Evolutionary conservation across 495 filamentous ascomycete genomes (phyloP), one percentile per base, ranked within the genome.

Genomic region (Hypoxylon cercidicola): DNA sequence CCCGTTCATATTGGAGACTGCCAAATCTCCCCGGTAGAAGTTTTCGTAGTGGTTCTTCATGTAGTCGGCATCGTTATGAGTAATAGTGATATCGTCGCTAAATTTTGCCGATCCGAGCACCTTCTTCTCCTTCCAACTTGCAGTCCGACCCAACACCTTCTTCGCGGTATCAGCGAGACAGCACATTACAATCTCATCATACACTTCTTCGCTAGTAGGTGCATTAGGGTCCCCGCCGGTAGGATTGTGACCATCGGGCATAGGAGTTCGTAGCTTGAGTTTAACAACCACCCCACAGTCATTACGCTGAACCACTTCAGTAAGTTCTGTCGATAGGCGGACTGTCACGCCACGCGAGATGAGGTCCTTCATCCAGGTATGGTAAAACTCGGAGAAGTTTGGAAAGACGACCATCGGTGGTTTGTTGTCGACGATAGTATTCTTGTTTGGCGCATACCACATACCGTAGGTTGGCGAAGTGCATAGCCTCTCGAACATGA

Each of bases 401-500:
- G 89, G 90, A 66, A 94, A 96, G 0, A 90, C 90, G 23, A 89
- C 88, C 91, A 96, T 93, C 0, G 81, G 81, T n/a, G 91, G 90
- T 16, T 88, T 74, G 55, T 93, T 93, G 1, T 84, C 86, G 0
- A 91, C 77, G 6, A 89, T 72, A 7, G 86, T 88, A 40, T 70
- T 60, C 34, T 39, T 55, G 57, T 93, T 87, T 0, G 84, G 74
- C 23, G 89, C 86, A 66, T 92, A 92, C 91, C 90, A 93, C 71
- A 93, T 80, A 49, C 87, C 83, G 82, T 92, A 85, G 69, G 91
- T 84, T 10, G 89, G 86, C 65, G 91, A 82, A 66, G 91, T 81
- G 70, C 88, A 93, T 0, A 96, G 78, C 6, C 91, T 77, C 74
- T 94, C 92, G 6, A 96, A 80, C 40, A 94, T 85, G 25, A 89